A percentile compares a stretch with the other conserved stretches of the same genome.
Conservation (phyloP, 257 asterid species). For the Nicotiana undulata region DNA sequence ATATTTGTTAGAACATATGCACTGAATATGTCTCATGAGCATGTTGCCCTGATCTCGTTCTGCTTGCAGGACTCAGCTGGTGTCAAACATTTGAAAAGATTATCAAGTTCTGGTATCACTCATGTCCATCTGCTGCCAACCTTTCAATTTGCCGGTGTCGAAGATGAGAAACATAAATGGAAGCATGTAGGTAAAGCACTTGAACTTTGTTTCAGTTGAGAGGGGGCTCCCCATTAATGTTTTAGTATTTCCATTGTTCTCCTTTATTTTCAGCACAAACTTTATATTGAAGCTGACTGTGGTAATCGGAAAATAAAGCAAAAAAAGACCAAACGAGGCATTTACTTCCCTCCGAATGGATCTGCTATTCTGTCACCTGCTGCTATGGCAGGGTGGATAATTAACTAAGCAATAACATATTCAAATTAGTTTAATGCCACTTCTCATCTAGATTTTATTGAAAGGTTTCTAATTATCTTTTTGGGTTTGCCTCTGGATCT, state of each 20-base stretch:
- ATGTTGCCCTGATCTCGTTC: conserved; percentile 1
- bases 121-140: conserved; percentile 90
- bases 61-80: conserved; percentile 81
- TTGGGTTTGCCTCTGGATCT: not conserved
- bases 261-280: not conserved
- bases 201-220: not conserved
- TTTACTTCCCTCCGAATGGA: not conserved
- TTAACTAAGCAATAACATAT: not conserved
- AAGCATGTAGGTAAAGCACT: conserved; percentile 49
- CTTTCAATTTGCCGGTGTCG: conserved; percentile 85
- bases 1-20: not conserved
- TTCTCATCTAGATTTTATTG: not conserved
- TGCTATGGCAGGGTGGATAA: not conserved
- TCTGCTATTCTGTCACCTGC: not conserved
- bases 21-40: not conserved
- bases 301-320: not conserved
- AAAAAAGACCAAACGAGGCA: not conserved
- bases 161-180: conserved; percentile 79
- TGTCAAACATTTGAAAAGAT: conserved; percentile 63
- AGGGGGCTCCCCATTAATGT: not conserved
- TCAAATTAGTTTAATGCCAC: not conserved
- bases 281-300: not conserved
- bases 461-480: not conserved
- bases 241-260: not conserved
- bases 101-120: conserved; percentile 78